Base-by-base conservation (phyloP, 1,284 basidiomycete species). In the Apiotrichum porosum region DNA sequence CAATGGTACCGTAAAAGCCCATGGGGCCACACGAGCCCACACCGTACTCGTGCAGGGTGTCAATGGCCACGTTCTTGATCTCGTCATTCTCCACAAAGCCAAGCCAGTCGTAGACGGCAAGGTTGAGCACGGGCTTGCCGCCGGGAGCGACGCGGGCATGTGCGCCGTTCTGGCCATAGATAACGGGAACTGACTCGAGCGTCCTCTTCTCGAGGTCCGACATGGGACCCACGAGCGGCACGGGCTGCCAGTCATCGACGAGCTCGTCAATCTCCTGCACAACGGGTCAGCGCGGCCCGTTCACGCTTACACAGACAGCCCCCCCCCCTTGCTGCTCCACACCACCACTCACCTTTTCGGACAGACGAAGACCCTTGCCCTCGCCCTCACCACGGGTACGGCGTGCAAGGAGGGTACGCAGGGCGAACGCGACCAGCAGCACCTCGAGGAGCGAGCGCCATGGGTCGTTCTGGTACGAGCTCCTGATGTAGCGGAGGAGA, bases 1-100 rank as follows among this genome's bases (percentile, higher is more conserved):
- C 94, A 51, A 97, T 81, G 9, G 88, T 95, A 19, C 95, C 95
- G 73, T 98, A 98, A 77, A 99, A 99, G 9, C 93, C 92, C 26
- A 93, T 86, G 32, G 95, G 95, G 14, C 94, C 93, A 66, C 95
- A 99, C 60, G 86, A 89, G 6, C 94, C 95, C 2, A 97, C 81
- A 30, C 95, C 95, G 61, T 97, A 97, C 68, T 87, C 86, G 47
- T 85, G 79, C n/a, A 98, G 76, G 0, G 86, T 88, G 48, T 88
- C 84, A 19, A 95, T 80, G 6, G 92, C 90, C 34, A 83, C 82
- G 42, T 88, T 80, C 70, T 92, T 92, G 72, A 98, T 84, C 45
- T 80, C 76, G 52, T 97, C 90, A 63, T 91, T 89, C 21, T 87
- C 87, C 32, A 89, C 82, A 13, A 98, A 80, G 23, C 92, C 92